Percentiles rank a stretch among this genome's conserved stretches.
These are phyloP conservation scores for Naganishia albida DNA, from an alignment of 1,284 basidiomycete genomes.

Conservation along the genomic window DNA sequence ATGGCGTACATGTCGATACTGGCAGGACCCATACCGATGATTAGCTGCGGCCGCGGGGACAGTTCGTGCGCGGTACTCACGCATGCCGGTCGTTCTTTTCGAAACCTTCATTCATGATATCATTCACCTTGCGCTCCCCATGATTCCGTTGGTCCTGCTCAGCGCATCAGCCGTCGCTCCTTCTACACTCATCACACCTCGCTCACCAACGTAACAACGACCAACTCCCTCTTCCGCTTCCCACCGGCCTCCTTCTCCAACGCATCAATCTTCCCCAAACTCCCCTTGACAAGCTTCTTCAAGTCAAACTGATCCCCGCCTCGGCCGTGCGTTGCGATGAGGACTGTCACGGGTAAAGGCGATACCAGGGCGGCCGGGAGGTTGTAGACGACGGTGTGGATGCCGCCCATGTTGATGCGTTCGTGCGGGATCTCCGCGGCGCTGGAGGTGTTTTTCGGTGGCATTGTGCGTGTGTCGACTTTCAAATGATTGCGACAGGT, in stretches of 20 bases:
- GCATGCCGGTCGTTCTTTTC: conserved; percentile 65
- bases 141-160: conserved; percentile 76
- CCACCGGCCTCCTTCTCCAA: conserved; percentile 29
- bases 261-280: conserved; percentile 5
- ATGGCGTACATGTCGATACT: conserved; percentile 76
- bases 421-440: conserved; percentile 4
- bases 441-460: neutral
- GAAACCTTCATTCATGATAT: conserved; percentile 63
- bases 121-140: conserved; percentile 62
- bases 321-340: conserved; percentile 32
- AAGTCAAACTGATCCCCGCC: conserved; percentile 26
- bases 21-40: conserved; percentile 13
- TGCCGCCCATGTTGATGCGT: conserved; percentile 33
- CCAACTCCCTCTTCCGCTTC: conserved; percentile 41
- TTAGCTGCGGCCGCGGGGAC: neutral
- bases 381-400: conserved; percentile 33
- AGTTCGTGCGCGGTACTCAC: conserved; percentile 35
- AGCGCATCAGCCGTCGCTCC: conserved; percentile 2
- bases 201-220: conserved; percentile 50
- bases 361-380: conserved; percentile 18
- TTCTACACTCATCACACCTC: neutral
- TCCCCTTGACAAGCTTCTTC: conserved; percentile 24
- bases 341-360: conserved; percentile 14
- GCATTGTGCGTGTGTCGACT: too few relatives aligned
- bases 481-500: too few relatives aligned